Base-by-base conservation (phyloP, 2,329 filamentous ascomycete genomes). In the Aspergillus eucalypticola region DNA sequence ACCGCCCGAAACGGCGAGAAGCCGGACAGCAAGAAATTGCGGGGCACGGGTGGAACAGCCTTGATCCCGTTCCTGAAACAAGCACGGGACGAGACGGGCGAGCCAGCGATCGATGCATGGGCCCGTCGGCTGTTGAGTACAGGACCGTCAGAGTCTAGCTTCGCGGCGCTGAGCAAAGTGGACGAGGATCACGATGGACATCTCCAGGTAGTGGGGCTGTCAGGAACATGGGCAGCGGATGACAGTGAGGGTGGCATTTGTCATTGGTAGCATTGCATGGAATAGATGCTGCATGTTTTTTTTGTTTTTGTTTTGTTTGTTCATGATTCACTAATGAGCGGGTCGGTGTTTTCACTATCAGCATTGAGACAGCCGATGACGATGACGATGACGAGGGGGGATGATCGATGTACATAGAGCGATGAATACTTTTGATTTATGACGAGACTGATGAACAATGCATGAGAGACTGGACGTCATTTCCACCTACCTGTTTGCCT, bases 41-140 rank as follows among this genome's bases (percentile, higher is more conserved):
- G 90, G 48, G 95, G 95, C 2, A 99, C 95, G 0, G 95, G 95
- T 13, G 95, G 95, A 15, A 98, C 95, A 0, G 91, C 93, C 0
- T 81, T 99, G 59, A 97, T 99, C 58, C 91, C 94, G 0, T 99
- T 99, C 77, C 81, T 99, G 62, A 97, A 98, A 78, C 95, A 99
- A 78, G 95, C 95, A 4, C 85, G 95, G 27, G 93, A 99, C 70
- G 95, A 99, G 82, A 99, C 95, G 0, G 91, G 91, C 15, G 94
- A 98, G 75, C 92, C 92, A 1, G 92, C 93, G 1, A 88, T 98
- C 52, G 86, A 88, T 68, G 80, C 81, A 1, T 88, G 86, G 86
- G 86, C 85, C 13, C 78, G 81, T 54, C 77, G 85, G 23, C 67
- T 88, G 44, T 77, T 89, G 21, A 85, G 80, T 63, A 84, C 84